Evolutionary conservation across 768 basidiomycete genomes (phyloP), one percentile per base, ranked within the genome.

Genomic region (Panus rudis): DNA sequence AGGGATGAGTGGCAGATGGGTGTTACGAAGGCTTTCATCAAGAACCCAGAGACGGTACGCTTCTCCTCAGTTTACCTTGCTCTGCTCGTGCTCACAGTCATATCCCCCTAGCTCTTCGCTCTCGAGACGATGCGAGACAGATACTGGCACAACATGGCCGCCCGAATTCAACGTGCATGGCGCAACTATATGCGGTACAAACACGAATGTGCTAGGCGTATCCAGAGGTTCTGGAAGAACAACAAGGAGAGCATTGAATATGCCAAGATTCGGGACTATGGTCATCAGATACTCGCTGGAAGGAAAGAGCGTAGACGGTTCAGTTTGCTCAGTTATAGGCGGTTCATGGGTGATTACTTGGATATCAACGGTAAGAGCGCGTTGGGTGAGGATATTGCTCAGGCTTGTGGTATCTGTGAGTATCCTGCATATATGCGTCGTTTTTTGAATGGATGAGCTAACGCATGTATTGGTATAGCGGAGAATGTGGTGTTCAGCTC

Each of bases 1-100:
- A 84, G 79, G 54, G 94, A 98, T 39, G 94, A 99, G 62, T 99
- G 96, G 96, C 96, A 99, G 63, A 96, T 98, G 93, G 96, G 96
- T 41, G 79, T 84, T 3, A 96, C 93, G 2, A 98, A 99, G 58
- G 94, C 94, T 0, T 99, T 99, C 63, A 98, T 99, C 66, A 98
- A 98, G 73, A 97, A 93, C 58, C 96, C 96, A 0, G 96, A 98
- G 63, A 98, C 94, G 16, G 90, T 93, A 61, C 31, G 19, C 14
- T 33, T 20, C 19, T 26, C 25, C 37, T 45, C 37, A 20, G 23
- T 16, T 6, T 34, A 8, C 22, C 7, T 16, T 40, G 42, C 5
- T 24, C 45, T 37, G n/a, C 19, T n/a, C n/a, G n/a, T n/a, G n/a
- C n/a, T n/a, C n/a, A n/a, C n/a, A n/a, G n/a, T 38, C 17, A n/a